Percentiles rank a stretch among this genome's conserved stretches.
These are phyloP conservation scores for Rubus parviflorus DNA, from an alignment of 306 rosid species.

Conservation along the genomic window DNA sequence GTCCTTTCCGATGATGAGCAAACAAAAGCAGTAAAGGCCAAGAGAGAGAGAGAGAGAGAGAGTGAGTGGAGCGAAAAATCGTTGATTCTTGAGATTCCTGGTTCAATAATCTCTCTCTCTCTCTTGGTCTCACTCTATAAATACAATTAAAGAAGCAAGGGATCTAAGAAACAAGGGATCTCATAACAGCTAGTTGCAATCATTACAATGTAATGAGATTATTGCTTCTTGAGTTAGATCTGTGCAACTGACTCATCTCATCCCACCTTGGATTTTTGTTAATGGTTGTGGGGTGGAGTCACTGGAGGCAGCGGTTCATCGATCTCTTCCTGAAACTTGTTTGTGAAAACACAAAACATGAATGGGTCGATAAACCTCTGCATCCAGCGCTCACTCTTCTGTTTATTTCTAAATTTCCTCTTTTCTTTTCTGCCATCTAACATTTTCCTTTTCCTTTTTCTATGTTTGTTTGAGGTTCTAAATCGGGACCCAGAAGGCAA, in stretches of 20 bases:
- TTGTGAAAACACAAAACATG: conserved; percentile 58
- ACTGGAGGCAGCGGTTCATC: conserved; percentile 99
- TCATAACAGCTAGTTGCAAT: neutral
- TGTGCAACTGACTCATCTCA: neutral
- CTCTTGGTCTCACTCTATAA: conserved; percentile 17
- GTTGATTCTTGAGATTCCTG: conserved; percentile 50
- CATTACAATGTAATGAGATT: neutral
- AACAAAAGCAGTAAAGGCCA: neutral
- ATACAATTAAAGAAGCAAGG: neutral
- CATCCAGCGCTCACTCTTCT: conserved; percentile 88
- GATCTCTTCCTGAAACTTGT: conserved; percentile 89
- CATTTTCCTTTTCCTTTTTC: neutral
- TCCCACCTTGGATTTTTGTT: neutral
- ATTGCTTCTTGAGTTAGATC: neutral
- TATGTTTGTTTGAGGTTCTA: neutral
- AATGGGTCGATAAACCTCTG: conserved; percentile 99
- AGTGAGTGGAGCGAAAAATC: conserved; percentile 17
- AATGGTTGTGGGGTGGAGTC: conserved; percentile 49
- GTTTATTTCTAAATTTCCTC: neutral
- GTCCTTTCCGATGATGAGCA: neutral
- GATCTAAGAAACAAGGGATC: neutral
- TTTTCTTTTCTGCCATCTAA: neutral
- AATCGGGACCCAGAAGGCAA: conserved; percentile 14
- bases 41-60: conserved; percentile 16
- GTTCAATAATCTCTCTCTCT: conserved; percentile 22